Base-by-base conservation (phyloP, 805 yeast genomes). In the Spathaspora hagerdaliae region DNA sequence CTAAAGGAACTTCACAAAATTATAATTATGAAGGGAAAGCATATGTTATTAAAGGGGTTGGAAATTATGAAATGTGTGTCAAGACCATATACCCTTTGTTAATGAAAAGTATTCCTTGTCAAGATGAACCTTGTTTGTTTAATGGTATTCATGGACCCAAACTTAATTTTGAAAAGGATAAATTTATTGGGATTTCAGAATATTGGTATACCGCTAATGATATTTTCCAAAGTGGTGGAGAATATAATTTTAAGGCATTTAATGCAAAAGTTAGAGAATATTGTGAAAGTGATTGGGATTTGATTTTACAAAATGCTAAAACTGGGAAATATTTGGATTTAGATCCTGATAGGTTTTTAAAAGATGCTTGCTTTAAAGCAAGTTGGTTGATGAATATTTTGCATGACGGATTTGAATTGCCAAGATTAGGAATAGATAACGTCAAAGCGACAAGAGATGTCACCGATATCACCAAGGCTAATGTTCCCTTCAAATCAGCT, bases 131-230 rank as follows among this genome's bases (percentile, higher is more conserved):
- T 1, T 94, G 99, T 64, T 67, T 92, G 31, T 94, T 94, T 62
- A 90, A 91, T 64, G 99, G 98, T 31, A 89, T 89, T 12, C 97
- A 92, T 67, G 96, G 90, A 0, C 99, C 99, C 5, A 78, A 75
- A 29, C 80, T 94, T 49, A 89, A 91, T 65, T 89, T 88, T 58
- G 74, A 76, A 11, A 74, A 74, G 41, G 96, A 89, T 56, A 85
- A 81, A 56, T 91, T 94, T 64, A 85, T 94, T 27, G 99, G 99
- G 0, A 84, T 92, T 19, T 87, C 96, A 7, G 99, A 94, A 64
- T 94, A 89, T 67, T 94, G 98, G 97, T 92, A 94, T 61, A 89
- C 97, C 0, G 91, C 97, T 3, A 87, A 90, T 57, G 98, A 92
- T 59, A 79, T 92, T 4, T 91, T 91, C 61, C 81, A 84, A 35